Conservation (phyloP, 257 asterid genomes). For the Solanum pinnatisectum region DNA sequence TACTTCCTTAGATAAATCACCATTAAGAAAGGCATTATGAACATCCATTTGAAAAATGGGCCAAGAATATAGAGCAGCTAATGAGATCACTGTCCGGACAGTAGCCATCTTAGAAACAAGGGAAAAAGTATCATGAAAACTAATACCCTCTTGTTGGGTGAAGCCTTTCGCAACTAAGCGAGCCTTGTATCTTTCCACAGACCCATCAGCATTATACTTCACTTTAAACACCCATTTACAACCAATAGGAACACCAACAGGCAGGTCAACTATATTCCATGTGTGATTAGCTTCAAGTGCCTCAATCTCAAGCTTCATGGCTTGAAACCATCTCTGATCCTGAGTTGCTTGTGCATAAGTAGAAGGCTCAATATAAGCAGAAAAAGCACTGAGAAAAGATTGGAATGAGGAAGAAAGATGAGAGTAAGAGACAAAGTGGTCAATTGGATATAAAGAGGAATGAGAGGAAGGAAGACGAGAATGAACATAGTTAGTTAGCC, state of each 20-base stretch:
- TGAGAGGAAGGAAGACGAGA: no score
- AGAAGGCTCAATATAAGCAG: neutral
- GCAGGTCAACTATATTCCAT: neutral
- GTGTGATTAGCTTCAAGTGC: neutral
- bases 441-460: no score
- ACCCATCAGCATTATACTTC: neutral
- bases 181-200: neutral
- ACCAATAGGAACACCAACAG: neutral
- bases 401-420: neutral
- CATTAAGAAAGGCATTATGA: neutral
- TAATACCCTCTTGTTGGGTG: neutral
- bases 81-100: neutral
- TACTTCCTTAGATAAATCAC: neutral
- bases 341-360: neutral
- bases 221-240: neutral
- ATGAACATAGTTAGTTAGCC: no score
- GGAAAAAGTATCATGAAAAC: neutral
- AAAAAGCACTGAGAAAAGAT: no score
- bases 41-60: neutral
- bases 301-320: neutral
- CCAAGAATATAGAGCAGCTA: neutral
- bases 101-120: neutral
- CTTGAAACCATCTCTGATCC: neutral
- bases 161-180: neutral
- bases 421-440: neutral